phyloP scores from a whole-genome alignment of 2,329 filamentous ascomycete genomes.

The Talaromyces sp. region DNA sequence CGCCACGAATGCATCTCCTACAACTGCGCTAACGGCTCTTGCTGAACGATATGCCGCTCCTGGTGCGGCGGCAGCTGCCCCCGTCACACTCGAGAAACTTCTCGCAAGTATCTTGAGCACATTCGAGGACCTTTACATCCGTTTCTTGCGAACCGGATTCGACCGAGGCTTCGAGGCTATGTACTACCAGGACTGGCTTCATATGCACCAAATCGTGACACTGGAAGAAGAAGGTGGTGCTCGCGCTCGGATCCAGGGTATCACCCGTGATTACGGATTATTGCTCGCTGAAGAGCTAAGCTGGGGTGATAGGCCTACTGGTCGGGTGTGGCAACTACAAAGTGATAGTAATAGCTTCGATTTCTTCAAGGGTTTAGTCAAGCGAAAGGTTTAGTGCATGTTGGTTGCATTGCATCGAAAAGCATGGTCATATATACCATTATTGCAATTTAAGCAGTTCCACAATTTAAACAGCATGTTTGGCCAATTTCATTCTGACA shows the following conservation, averaged over 20 bases:
- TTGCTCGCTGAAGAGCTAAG: constrained; percentile 81
- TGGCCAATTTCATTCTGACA: too few species aligned
- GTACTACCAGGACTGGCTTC: constrained; percentile 86
- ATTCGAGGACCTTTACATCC: constrained; percentile 75
- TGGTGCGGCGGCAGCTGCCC: constrained; percentile 58
- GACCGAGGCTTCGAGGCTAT: constrained; percentile 68
- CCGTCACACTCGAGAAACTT: constrained; percentile 75
- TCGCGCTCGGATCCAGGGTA: constrained; percentile 77
- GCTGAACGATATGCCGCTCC: constrained; percentile 51
- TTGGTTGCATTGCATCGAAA: not conserved
- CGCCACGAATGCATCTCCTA: constrained; percentile 78
- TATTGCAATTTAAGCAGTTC: too few species aligned
- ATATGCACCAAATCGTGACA: constrained; percentile 72
- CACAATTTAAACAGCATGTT: too few species aligned
- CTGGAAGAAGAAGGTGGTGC: constrained; percentile 79
- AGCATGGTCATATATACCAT: not conserved
- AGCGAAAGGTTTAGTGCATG: constrained; percentile 69
- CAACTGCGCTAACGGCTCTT: constrained; percentile 80
- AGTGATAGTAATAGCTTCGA: constrained; percentile 99
- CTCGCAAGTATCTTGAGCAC: constrained; percentile 76
- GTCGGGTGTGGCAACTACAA: constrained; percentile 79
- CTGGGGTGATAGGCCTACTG: constrained; percentile 71
- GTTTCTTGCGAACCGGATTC: constrained; percentile 77
- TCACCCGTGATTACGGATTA: constrained; percentile 89
- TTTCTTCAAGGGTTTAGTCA: constrained; percentile 87